Base-by-base conservation (phyloP, 2,329 filamentous ascomycete species). In the Beauveria brongniartii region DNA sequence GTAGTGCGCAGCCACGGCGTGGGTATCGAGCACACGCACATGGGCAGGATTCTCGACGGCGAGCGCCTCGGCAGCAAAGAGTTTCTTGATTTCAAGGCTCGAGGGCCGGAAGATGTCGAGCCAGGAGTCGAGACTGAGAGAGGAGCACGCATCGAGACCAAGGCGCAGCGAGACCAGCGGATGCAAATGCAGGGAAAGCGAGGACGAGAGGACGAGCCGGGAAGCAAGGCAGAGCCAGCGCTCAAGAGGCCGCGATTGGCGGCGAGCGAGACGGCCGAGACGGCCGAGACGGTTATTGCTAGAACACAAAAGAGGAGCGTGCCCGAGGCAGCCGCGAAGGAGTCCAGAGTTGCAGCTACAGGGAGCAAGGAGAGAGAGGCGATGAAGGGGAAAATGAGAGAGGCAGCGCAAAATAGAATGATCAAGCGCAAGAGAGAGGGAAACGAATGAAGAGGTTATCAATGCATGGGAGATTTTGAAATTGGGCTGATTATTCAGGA, bases 1-100 rank as follows among this genome's bases (percentile, higher is more conserved):
- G 71, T 68, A 26, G 71, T 78, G 1, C 69, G 77, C 0, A 67
- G 71, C 2, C 69, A 77, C 16, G 71, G 76, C 7, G 66, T 72
- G 9, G 63, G 61, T 0, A 77, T 79, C 10, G 69, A 71, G 7
- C 76, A 74, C 64, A 78, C 77, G 0, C 76, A 80, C 26, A 64
- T 76, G 61, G 77, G 76, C 0, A 72, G 64, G 24, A 65, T 78
- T 1, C 58, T 79, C 3, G 67, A 73, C 10, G 73, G 73, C 1
- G 63, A 68, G 5, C 47, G 70, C 0, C 43, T 74, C 20, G 37
- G 51, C 0, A 55, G 65, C 26, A 30, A 37, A 0, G 64, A 71
- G 7, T 71, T 73, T 4, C 26, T 59, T 48, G 47, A 28, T n/a
- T 47, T 47, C 61, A 57, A 41, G 24, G 37, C 6, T 22, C 41